Base-by-base conservation (phyloP, 176 grass and related monocot species). In the Carex parvula region DNA sequence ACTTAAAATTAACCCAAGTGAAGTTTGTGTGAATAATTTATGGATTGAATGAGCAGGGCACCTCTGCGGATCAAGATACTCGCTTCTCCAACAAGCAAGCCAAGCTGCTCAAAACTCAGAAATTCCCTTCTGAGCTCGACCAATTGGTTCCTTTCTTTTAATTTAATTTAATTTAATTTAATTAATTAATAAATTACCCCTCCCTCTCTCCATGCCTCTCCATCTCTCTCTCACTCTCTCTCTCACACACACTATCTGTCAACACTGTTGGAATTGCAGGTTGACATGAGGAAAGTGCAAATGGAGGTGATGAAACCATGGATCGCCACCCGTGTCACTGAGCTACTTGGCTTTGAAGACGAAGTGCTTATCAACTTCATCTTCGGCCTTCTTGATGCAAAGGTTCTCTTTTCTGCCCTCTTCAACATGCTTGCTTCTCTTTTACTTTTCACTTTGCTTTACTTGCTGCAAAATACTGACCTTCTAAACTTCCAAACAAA, bases 1-100 rank as follows among this genome's bases (percentile, higher is more conserved):
- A 70, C 37, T 32, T 64, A 29, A 64, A 26, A 10, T 29, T 26
- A 29, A 60, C 18, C 59, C 21, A 60, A 60, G 6, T 16, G 20
- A 60, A 21, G 46, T 50, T 50, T 50, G 9, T 50, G 46, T 50
- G 1, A 50, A 50, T 50, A 50, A 50, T 50, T 50, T 8, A 11
- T 50, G 46, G 46, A 50, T 50, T 61, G 20, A 37, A 69, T 12
- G 78, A 9, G 81, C 89, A 99, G 96, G 96, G 96, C 32, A 99
- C 96, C 41, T 95, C 96, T 7, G 93, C 96, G 50, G 96, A 99
- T 62, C 96, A 99, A 79, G 96, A 99, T 53, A 94, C 96, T 52
- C 91, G 96, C 39, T 99, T 99, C 88, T 99, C 96, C 72, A 99
- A 99, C 81, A 99, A 99, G 91, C 96, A 99, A 81, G 91, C 93